These are phyloP conservation scores for Gossypium bickii DNA, from an alignment of 345 rosid species.

Conservation along the genomic window DNA sequence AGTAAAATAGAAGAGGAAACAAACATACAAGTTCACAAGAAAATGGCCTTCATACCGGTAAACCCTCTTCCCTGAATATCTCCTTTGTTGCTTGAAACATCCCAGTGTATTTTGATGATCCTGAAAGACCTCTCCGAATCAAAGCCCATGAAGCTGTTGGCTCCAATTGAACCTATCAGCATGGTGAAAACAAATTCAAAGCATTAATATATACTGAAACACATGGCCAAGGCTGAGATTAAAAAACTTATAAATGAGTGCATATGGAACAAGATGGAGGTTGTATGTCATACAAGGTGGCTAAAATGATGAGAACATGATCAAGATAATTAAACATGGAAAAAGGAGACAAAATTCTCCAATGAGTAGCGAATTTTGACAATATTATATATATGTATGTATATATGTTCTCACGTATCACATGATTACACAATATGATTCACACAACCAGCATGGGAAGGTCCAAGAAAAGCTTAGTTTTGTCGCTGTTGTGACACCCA, in stretches of 20 bases:
- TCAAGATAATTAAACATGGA: background rate
- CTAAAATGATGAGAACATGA: background rate
- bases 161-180: conserved; percentile 84
- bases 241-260: background rate
- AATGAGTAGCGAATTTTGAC: background rate
- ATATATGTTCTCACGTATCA: too few species aligned
- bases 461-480: background rate
- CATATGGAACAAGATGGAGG: background rate
- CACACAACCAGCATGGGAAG: too few species aligned
- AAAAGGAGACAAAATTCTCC: background rate
- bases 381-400: too few species aligned
- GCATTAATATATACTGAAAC: background rate
- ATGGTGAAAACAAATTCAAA: conserved; percentile 7
- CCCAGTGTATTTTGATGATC: conserved; percentile 83
- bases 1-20: background rate
- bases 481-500: background rate
- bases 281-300: background rate
- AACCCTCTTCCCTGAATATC: conserved; percentile 89
- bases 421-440: too few species aligned
- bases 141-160: conserved; percentile 79
- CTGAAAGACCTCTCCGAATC: conserved; percentile 37
- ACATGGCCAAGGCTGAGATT: background rate
- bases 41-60: conserved; percentile 46
- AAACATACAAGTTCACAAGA: background rate
- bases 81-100: conserved; percentile 86